phyloP scores from a whole-genome alignment of 805 yeast species.

The Myxozyma udenii region DNA sequence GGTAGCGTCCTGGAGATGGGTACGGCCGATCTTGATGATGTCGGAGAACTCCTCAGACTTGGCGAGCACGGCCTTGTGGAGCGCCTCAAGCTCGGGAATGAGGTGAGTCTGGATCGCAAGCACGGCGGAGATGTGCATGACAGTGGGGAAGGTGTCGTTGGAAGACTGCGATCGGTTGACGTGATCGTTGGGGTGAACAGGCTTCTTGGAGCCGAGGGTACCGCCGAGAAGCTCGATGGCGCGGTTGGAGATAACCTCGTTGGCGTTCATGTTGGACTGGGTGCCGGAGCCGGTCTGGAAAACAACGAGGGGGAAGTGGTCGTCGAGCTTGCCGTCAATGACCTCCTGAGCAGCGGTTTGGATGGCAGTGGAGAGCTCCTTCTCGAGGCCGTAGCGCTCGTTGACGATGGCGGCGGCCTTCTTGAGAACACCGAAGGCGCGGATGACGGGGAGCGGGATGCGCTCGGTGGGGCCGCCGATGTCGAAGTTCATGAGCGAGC shows the following conservation, averaged over 20 bases:
- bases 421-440: slow-evolving; percentile 90
- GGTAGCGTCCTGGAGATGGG: slow-evolving; percentile 98
- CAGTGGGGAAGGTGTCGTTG: slow-evolving; percentile 98
- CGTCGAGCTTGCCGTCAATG: slow-evolving; percentile 81
- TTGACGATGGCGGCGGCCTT: slow-evolving; percentile 93
- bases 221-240: slow-evolving; percentile 97
- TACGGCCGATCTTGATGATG: slow-evolving; percentile 97
- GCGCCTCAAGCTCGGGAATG: slow-evolving; percentile 72
- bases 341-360: slow-evolving; percentile 95
- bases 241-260: slow-evolving; percentile 96
- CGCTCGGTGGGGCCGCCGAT: slow-evolving; percentile 90
- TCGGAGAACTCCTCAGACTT: slow-evolving; percentile 80
- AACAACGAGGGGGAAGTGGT: slow-evolving; percentile 95
- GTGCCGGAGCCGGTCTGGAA: slow-evolving; percentile 99
- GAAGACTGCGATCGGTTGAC: slow-evolving; percentile 98
- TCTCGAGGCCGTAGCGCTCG: slow-evolving; percentile 78
- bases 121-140: slow-evolving; percentile 98
- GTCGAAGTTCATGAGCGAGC: slow-evolving; percentile 89
- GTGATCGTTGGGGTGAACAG: slow-evolving; percentile 98
- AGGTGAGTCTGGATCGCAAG: slow-evolving; percentile 73
- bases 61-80: slow-evolving; percentile 71
- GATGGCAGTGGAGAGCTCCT: slow-evolving; percentile 78
- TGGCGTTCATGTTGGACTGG: slow-evolving; percentile 98
- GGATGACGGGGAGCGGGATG: slow-evolving; percentile 87
- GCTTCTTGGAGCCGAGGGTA: slow-evolving; percentile 81